Conservation (phyloP, 1,284 basidiomycete genomes). For the Cutaneotrichosporon sp. region DNA sequence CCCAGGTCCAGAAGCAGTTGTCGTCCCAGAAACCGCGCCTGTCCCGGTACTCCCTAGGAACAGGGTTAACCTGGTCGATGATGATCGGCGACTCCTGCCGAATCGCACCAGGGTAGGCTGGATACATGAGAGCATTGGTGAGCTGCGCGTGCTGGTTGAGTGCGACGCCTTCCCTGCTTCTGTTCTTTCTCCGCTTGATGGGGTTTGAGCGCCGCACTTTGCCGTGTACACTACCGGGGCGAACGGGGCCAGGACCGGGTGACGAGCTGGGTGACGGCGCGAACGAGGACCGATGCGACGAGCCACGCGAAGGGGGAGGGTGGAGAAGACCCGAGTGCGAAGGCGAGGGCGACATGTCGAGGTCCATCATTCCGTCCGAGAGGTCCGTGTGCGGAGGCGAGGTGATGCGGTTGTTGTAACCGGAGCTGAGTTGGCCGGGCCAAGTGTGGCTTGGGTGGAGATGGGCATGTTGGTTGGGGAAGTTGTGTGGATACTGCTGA, state of each 20-base stretch:
- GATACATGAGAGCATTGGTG: background rate
- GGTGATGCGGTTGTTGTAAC: background rate
- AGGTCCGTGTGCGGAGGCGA: background rate
- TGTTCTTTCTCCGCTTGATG: background rate
- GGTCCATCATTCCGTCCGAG: background rate
- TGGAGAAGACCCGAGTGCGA: too few species aligned
- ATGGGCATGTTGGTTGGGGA: too few species aligned
- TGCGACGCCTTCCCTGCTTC: background rate
- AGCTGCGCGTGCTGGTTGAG: background rate
- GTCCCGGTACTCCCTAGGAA: background rate
- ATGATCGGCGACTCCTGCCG: background rate
- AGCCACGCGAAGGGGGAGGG: background rate
- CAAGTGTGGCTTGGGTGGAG: too few species aligned
- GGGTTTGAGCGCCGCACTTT: background rate
- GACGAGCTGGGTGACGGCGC: background rate
- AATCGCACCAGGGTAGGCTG: background rate
- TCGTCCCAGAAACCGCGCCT: slow-evolving; percentile 4
- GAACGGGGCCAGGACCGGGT: background rate
- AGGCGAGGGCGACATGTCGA: background rate
- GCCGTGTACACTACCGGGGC: background rate
- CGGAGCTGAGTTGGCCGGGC: background rate
- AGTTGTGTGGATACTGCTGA: too few species aligned
- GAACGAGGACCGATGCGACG: background rate
- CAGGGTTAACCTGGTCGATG: background rate
- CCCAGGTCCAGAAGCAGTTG: background rate